Evolutionary conservation across 768 basidiomycete genomes (phyloP), one percentile per base, ranked within the genome.

Genomic region (Kwoniella dendrophila): DNA sequence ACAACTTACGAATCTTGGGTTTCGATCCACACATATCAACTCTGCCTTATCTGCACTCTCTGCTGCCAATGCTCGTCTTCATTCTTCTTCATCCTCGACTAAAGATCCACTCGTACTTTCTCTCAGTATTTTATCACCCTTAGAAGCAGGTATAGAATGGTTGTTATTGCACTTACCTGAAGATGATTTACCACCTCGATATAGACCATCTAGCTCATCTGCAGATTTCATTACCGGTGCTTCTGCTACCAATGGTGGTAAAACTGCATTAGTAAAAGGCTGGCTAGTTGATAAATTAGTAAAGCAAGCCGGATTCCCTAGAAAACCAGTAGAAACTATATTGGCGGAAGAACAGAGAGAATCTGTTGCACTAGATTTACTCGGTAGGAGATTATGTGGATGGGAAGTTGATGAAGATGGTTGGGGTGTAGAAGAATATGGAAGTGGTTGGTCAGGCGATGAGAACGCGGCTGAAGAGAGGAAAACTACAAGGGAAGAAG

Each of bases 251-350:
- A 32, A 60, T 11, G 77, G 74, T 11, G 70, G 78, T 2, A 56
- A 70, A 43, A 63, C 72, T 20, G 69, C 66, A 1, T 76, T 93
- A 44, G 87, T 87, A 73, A 84, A 80, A 56, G 85, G 90, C 24
- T 94, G 92, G 92, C 78, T 88, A 1, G 85, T 87, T 69, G 89
- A 93, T 48, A 86, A 88, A 71, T 86, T 88, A 2, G 82, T 87
- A 58, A 92, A 91, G 74, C 86, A 89, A 77, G 90, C 87, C 52
- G 92, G 92, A 22, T 93, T 88, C 83, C 92, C 92, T 26, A 76
- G 83, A 2, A 85, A 87, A 66, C 80, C 84, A 12, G 90, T 94
- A 48, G 85, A 85, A 69, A 83, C 84, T 32, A 83, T 83, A 58
- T 74, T 82, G 6, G 48, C 75, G 18, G 80, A 83, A 2, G 70